Percentiles rank a stretch among this genome's conserved stretches.
Evolutionary conservation across 1,139 yeast species (phyloP).

Genomic region (Starmera stellimalicola): DNA sequence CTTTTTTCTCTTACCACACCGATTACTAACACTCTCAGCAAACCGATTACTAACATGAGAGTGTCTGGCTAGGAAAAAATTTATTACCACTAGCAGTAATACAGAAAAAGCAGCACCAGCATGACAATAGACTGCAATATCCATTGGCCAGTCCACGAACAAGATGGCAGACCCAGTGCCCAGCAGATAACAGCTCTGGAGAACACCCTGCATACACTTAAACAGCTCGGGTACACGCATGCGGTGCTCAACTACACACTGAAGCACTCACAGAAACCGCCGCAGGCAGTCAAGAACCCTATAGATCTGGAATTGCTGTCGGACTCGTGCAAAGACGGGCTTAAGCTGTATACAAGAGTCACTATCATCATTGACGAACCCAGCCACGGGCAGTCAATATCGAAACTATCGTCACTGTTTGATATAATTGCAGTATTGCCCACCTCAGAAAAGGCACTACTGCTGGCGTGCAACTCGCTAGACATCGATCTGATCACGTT

Average conservation of each 20-base stretch:
- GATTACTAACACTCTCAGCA: no score
- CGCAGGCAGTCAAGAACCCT: slow-evolving; percentile 26
- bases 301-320: slow-evolving; percentile 22
- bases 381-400: slow-evolving; percentile 61
- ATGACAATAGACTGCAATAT: slow-evolving; percentile 72
- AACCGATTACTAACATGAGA: no score
- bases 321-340: slow-evolving; percentile 27
- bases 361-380: slow-evolving; percentile 75
- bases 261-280: slow-evolving; percentile 47
- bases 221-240: slow-evolving; percentile 59
- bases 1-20: no score
- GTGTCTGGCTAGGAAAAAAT: no score
- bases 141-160: slow-evolving; percentile 63
- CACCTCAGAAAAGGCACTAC: slow-evolving; percentile 65
- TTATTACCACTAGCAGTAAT: no score
- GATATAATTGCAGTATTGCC: slow-evolving; percentile 84
- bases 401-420: slow-evolving; percentile 52
- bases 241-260: slow-evolving; percentile 64
- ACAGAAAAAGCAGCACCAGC: no score
- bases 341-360: slow-evolving; percentile 58
- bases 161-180: slow-evolving; percentile 30
- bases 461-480: slow-evolving; percentile 58
- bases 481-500: slow-evolving; percentile 78
- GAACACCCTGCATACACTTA: slow-evolving; percentile 44
- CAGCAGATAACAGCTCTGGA: slow-evolving; percentile 36